Evolutionary conservation across 2,329 filamentous ascomycete species (phyloP).

Genomic region (Pyricularia sp.): DNA sequence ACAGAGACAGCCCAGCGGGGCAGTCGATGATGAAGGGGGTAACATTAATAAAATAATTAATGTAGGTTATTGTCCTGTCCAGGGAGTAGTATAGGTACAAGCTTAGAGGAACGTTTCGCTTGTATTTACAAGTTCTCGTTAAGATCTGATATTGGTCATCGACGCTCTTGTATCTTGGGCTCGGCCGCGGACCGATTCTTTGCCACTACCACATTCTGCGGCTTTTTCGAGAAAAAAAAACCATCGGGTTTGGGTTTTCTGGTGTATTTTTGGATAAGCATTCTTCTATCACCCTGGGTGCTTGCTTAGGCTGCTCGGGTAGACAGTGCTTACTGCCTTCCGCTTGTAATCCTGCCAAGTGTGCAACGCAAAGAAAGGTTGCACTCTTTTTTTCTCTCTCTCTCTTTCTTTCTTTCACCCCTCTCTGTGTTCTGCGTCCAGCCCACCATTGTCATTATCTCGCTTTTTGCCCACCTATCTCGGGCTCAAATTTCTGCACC

Average conservation of each 20-base stretch:
- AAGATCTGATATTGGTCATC: background rate
- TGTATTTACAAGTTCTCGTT: background rate
- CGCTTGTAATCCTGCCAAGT: background rate
- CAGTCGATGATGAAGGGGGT: background rate
- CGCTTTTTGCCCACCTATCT: too few relatives aligned
- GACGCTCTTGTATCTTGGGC: background rate
- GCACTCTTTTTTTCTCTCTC: constrained; percentile 1
- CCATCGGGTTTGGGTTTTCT: background rate
- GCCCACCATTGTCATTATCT: background rate
- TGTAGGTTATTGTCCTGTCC: background rate
- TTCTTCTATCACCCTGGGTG: background rate
- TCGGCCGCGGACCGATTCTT: background rate
- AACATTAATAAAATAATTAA: background rate
- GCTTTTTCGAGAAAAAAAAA: background rate
- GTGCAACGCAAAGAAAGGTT: background rate
- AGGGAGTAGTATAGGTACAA: background rate
- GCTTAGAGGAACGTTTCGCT: too few relatives aligned
- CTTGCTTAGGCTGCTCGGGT: background rate
- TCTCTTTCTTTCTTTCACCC: background rate
- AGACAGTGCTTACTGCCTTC: background rate
- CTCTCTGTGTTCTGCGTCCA: background rate
- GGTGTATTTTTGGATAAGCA: background rate
- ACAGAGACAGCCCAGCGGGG: too few relatives aligned
- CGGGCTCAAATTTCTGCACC: too few relatives aligned
- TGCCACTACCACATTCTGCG: background rate